Evolutionary conservation across 192 early-diverging fungal genomes (phyloP).

Genomic region (Coemansia sp.): DNA sequence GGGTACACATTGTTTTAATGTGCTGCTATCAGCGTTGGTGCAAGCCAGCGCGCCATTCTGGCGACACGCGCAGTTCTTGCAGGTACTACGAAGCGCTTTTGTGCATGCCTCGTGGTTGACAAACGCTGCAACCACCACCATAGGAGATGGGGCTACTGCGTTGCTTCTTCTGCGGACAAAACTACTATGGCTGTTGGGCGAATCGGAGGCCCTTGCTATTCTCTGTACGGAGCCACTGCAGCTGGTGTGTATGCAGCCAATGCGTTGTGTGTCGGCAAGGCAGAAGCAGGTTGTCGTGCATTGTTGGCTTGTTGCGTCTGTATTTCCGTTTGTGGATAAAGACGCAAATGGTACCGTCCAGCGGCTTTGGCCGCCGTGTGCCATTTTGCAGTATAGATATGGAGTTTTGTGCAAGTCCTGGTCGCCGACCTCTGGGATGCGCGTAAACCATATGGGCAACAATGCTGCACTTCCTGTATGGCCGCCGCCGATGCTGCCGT

Average conservation of each 20-base stretch:
- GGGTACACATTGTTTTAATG: too few species aligned
- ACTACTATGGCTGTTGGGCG: too few species aligned
- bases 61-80: slow-evolving; percentile 18
- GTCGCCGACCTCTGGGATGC: slow-evolving; percentile 5
- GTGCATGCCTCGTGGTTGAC: slow-evolving; percentile 40
- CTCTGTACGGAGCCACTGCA: slow-evolving; percentile 2
- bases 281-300: slow-evolving; percentile 25
- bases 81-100: slow-evolving; percentile 17
- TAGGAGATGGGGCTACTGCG: too few species aligned
- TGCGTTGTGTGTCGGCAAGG: slow-evolving; percentile 25
- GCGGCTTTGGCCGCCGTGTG: slow-evolving; percentile 25
- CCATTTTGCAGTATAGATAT: slow-evolving; percentile 35
- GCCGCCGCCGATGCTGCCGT: too few species aligned
- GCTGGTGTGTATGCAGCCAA: slow-evolving; percentile 17
- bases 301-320: not conserved
- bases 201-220: too few species aligned
- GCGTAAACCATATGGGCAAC: slow-evolving; percentile 35
- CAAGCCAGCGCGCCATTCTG: slow-evolving; percentile 25
- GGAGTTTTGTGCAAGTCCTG: slow-evolving; percentile 14
- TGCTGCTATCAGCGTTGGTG: not conserved
- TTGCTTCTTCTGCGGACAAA: too few species aligned
- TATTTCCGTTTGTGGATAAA: not conserved
- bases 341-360: too few species aligned
- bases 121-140: slow-evolving; percentile 1
- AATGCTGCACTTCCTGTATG: too few species aligned